These are phyloP conservation scores for Mycena galericulata DNA, from an alignment of 768 basidiomycete species.

Conservation along the genomic window DNA sequence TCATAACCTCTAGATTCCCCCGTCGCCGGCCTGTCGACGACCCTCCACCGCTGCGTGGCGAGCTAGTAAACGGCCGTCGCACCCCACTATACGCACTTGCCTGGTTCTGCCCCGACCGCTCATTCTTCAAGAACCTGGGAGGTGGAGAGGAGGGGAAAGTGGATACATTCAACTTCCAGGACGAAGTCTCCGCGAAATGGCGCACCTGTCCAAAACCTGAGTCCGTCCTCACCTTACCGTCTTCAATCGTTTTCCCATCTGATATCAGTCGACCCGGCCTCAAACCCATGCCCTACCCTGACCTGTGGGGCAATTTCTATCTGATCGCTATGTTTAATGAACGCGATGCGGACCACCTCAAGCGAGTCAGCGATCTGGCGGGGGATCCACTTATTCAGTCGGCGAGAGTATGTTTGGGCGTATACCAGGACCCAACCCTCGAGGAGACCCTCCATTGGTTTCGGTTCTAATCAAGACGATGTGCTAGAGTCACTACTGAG, in stretches of 20 bases:
- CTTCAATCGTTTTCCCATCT: too few species aligned
- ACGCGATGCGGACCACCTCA: neutral
- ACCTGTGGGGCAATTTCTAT: too few species aligned
- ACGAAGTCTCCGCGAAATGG: neutral
- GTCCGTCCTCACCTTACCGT: neutral
- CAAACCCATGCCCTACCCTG: too few species aligned
- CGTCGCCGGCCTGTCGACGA: neutral
- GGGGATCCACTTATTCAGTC: neutral
- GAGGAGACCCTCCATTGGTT: neutral
- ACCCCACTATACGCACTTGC: slow-evolving; percentile 5
- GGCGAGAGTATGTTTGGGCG: neutral
- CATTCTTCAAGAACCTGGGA: slow-evolving; percentile 1
- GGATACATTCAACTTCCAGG: neutral
- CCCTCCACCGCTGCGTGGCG: neutral
- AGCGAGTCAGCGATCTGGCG: neutral
- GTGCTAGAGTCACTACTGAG: too few species aligned
- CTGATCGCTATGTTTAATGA: too few species aligned
- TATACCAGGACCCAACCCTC: neutral
- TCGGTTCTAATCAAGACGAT: too few species aligned
- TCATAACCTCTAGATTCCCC: neutral
- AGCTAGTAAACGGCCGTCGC: neutral
- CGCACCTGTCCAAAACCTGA: neutral
- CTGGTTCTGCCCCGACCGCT: neutral
- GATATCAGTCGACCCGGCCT: too few species aligned
- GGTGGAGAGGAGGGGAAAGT: neutral